phyloP scores from a whole-genome alignment of 495 filamentous ascomycete species.

The Hyphodiscus hymeniophilus region DNA sequence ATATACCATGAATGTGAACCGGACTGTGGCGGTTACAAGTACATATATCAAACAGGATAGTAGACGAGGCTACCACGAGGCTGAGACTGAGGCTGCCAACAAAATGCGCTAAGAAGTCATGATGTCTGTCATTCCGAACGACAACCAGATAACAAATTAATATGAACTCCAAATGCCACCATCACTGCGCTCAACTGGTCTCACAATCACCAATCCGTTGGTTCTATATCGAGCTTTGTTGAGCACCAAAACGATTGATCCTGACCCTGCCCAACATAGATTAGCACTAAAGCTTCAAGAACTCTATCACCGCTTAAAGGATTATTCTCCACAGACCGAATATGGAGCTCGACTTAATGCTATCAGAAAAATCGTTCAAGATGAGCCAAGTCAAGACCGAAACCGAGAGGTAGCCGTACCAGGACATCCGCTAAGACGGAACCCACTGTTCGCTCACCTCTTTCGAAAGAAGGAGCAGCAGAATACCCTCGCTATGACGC shows the following conservation, averaged over 20 bases:
- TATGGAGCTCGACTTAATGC: constrained; percentile 47
- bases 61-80: neutral
- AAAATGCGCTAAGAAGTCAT: neutral
- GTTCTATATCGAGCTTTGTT: constrained; percentile 58
- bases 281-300: constrained; percentile 62
- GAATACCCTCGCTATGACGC: constrained; percentile 50
- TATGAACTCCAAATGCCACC: constrained; percentile 17
- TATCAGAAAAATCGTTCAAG: constrained; percentile 25
- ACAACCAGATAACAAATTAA: too few relatives aligned
- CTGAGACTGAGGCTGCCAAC: too few relatives aligned
- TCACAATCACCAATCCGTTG: constrained; percentile 66
- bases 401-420: constrained; percentile 28
- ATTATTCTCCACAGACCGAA: constrained; percentile 57
- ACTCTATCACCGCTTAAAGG: constrained; percentile 53
- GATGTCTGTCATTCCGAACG: too few relatives aligned
- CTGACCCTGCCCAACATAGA: constrained; percentile 59
- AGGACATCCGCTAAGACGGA: constrained; percentile 38
- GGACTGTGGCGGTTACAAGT: too few relatives aligned
- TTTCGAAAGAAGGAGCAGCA: constrained; percentile 26
- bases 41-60: too few relatives aligned
- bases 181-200: constrained; percentile 27
- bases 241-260: constrained; percentile 46
- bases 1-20: too few relatives aligned
- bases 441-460: constrained; percentile 41
- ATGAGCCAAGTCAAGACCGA: constrained; percentile 4